Percentiles rank a stretch among this genome's conserved stretches.
Conservation (phyloP, 139 green algal species). For the Volvox reticuliferus region DNA sequence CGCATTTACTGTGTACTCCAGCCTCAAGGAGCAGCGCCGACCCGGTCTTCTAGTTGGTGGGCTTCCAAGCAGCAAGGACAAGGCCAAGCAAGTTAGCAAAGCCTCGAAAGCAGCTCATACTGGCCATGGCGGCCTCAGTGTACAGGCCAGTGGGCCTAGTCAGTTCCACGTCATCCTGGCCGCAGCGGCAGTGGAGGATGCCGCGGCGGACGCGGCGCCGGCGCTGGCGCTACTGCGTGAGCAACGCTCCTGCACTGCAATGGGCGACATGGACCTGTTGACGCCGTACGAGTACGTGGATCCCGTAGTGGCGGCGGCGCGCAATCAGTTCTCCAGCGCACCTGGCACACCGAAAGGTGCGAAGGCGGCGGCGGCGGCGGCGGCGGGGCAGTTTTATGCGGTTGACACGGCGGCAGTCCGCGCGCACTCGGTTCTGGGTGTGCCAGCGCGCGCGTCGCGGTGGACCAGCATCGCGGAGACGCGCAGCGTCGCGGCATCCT, state of each 20-base stretch:
- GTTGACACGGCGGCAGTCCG: background rate
- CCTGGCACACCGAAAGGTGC: background rate
- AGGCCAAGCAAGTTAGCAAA: background rate
- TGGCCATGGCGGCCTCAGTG: background rate
- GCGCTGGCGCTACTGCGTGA: background rate
- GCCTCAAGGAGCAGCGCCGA: slow-evolving; percentile 17
- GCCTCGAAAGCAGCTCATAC: background rate
- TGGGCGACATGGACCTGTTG: background rate
- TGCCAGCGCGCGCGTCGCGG: background rate
- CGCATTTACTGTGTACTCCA: background rate
- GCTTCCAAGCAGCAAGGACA: background rate
- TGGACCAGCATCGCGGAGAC: background rate
- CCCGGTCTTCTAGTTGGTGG: background rate
- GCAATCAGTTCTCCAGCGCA: slow-evolving; percentile 1
- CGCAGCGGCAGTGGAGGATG: background rate
- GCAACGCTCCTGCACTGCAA: background rate
- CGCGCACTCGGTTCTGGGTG: background rate
- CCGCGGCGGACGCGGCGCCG: background rate
- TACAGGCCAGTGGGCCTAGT: background rate
- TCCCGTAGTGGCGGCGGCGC: background rate
- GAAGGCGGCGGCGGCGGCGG: background rate
- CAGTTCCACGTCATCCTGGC: background rate
- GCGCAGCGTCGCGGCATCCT: background rate
- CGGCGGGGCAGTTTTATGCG: background rate
- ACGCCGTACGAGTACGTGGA: slow-evolving; percentile 21